Conservation (phyloP, 2,329 filamentous ascomycete genomes). For the Cercospora sojina region DNA sequence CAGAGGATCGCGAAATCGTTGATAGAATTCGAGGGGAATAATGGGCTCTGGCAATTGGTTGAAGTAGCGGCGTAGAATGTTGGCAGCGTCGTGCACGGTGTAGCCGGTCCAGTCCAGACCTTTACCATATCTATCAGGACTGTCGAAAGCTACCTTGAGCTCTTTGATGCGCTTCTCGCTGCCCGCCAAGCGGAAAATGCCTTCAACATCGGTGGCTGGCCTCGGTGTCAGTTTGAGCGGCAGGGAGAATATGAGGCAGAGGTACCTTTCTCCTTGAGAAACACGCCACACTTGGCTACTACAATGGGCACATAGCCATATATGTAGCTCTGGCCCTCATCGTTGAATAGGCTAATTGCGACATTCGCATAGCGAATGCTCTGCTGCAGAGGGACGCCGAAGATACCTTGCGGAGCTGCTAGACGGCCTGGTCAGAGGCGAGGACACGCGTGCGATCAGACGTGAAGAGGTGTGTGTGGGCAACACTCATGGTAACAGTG, state of each 20-base stretch:
- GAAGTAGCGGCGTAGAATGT: slow-evolving; percentile 90
- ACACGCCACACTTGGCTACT: slow-evolving; percentile 96
- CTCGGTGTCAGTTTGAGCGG: slow-evolving; percentile 30
- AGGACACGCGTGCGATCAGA: not conserved
- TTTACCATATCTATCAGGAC: slow-evolving; percentile 92
- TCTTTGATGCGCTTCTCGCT: slow-evolving; percentile 99
- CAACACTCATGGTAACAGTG: not conserved
- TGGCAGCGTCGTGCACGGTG: slow-evolving; percentile 96
- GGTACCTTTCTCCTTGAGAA: slow-evolving; percentile 94
- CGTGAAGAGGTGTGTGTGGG: not conserved
- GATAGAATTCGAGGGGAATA: slow-evolving; percentile 89
- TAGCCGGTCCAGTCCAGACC: slow-evolving; percentile 96
- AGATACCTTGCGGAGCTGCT: slow-evolving; percentile 69
- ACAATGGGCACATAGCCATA: slow-evolving; percentile 99
- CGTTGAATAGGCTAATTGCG: slow-evolving; percentile 91
- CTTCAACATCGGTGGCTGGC: slow-evolving; percentile 86
- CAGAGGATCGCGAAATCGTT: slow-evolving; percentile 83
- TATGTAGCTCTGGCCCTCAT: slow-evolving; percentile 90
- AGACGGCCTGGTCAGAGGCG: slow-evolving; percentile 19
- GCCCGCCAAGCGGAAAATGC: slow-evolving; percentile 92
- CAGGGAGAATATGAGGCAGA: not conserved
- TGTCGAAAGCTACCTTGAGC: slow-evolving; percentile 86
- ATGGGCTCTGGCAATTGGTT: slow-evolving; percentile 97
- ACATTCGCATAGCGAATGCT: slow-evolving; percentile 98
- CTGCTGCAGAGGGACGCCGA: slow-evolving; percentile 86